These are phyloP conservation scores for Brassica incana DNA, from an alignment of 345 rosid genomes.

Conservation along the genomic window DNA sequence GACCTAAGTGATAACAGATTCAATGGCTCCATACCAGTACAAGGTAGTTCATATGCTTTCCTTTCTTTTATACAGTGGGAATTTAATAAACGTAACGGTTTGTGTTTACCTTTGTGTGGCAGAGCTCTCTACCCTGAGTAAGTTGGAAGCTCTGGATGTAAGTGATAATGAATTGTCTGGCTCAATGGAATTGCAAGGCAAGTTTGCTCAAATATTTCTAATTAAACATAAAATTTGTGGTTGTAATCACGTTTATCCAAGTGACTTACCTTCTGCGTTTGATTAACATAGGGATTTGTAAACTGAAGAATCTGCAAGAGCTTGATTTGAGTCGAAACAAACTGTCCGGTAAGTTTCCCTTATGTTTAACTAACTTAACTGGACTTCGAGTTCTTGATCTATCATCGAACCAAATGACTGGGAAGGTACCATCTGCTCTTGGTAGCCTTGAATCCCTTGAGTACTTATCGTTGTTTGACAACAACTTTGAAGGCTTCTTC, in stretches of 20 bases:
- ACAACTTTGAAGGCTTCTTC: neutral
- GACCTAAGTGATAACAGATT: neutral
- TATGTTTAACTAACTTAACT: neutral
- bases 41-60: neutral
- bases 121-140: neutral
- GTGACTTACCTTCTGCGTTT: neutral
- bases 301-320: neutral
- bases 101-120: neutral
- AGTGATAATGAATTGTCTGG: neutral
- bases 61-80: neutral
- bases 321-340: neutral
- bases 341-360: neutral
- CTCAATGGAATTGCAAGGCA: neutral
- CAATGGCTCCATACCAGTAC: neutral
- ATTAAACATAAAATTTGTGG: neutral
- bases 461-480: neutral
- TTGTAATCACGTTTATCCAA: neutral
- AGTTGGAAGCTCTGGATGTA: neutral
- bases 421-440: neutral
- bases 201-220: neutral
- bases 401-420: neutral
- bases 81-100: neutral
- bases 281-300: neutral
- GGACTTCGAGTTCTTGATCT: neutral
- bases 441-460: neutral